Evolutionary conservation across 2,329 filamentous ascomycete species (phyloP).

Genomic region (Acarospora socialis): DNA sequence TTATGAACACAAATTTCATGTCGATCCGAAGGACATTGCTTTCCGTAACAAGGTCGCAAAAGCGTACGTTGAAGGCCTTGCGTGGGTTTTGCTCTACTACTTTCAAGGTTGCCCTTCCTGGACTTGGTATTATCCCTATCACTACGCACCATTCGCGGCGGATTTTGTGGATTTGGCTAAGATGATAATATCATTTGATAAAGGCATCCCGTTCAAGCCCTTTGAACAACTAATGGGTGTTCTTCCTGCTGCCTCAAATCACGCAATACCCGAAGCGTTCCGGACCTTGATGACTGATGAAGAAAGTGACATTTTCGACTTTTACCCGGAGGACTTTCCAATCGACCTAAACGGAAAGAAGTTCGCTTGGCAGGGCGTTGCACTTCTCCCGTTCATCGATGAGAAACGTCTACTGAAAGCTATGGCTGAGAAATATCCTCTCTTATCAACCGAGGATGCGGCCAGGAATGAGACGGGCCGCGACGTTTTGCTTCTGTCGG

Average conservation of each 20-base stretch:
- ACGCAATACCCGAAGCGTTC: conserved; percentile 78
- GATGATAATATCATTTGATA: conserved; percentile 67
- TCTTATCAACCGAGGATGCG: conserved; percentile 61
- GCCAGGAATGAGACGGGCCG: conserved; percentile 66
- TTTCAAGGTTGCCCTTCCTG: conserved; percentile 96
- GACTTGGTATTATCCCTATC: conserved; percentile 99
- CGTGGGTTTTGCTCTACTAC: conserved; percentile 93
- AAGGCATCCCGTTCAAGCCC: conserved; percentile 72
- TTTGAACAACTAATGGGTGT: conserved; percentile 99
- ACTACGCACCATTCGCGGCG: conserved; percentile 93
- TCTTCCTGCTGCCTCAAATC: conserved; percentile 79
- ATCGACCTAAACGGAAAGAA: conserved; percentile 96
- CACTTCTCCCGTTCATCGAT: conserved; percentile 88
- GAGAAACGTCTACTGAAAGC: conserved; percentile 71
- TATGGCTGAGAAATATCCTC: conserved; percentile 68
- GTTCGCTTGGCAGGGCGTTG: conserved; percentile 94
- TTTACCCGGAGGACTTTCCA: conserved; percentile 89
- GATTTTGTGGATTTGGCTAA: conserved; percentile 78
- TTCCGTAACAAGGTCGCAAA: conserved; percentile 82
- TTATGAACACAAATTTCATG: conserved; percentile 91
- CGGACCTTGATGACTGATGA: conserved; percentile 79
- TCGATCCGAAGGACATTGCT: conserved; percentile 62
- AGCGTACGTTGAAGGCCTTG: conserved; percentile 86
- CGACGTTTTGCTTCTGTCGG: conserved; percentile 73
- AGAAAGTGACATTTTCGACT: conserved; percentile 88